Percentiles rank a stretch among this genome's conserved stretches.
Conservation (phyloP, 169 alveolate species). For the Pseudocohnilembus persalinus region DNA sequence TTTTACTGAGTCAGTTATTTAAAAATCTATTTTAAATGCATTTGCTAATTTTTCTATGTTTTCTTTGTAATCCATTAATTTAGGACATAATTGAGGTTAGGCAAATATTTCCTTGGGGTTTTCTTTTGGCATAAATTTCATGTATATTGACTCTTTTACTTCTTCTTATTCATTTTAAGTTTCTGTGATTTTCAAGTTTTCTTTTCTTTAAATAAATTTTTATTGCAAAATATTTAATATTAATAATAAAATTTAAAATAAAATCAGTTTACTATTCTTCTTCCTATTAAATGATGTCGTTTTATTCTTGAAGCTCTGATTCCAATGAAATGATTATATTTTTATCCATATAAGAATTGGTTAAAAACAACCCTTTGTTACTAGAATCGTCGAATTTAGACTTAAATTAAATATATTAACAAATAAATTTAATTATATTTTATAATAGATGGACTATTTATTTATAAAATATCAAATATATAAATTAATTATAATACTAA, state of each 20-base stretch:
- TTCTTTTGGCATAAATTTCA: neutral
- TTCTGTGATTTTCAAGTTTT: no score
- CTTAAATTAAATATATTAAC: neutral
- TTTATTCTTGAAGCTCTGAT: neutral
- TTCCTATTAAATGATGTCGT: neutral
- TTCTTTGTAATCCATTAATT: neutral
- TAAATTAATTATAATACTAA: constrained; percentile 17
- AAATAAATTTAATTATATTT: no score
- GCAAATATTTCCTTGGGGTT: neutral
- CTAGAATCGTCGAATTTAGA: constrained; percentile 61
- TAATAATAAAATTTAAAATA: no score
- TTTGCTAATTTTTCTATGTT: neutral
- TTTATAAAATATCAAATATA: no score
- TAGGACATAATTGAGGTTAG: neutral
- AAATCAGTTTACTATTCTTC: no score
- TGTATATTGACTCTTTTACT: neutral
- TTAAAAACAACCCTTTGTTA: constrained; percentile 51
- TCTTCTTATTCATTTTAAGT: neutral
- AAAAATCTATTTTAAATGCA: neutral
- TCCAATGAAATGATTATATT: neutral
- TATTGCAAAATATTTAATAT: no score
- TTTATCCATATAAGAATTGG: neutral
- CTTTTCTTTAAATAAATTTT: no score
- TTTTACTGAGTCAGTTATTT: neutral
- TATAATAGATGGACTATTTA: neutral